Base-by-base conservation (phyloP, 495 filamentous ascomycete species). In the Thermothielavioides terrestris region DNA sequence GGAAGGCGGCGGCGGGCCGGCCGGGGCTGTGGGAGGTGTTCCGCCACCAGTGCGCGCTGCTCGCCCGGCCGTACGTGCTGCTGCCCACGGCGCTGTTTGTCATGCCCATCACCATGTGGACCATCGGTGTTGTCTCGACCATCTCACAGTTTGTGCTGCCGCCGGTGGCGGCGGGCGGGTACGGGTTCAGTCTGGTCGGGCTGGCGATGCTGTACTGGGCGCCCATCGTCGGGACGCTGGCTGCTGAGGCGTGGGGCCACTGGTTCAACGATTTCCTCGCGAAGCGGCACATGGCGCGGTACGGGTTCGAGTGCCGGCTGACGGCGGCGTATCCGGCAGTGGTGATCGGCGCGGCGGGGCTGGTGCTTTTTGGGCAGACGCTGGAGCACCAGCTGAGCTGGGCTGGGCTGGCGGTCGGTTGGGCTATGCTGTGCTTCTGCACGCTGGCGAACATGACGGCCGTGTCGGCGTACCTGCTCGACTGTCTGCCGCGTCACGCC, bases 241-340 rank as follows among this genome's bases (percentile, higher is more conserved):
- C 61, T 17, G 64, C 61, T 14, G 67, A 70, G 52, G 8, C 60
- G 22, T 70, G 56, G 55, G 67, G 67, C 39, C 67, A 68, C 43
- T 68, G 54, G 50, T 67, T 69, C 63, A 68, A 70, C 38, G 67
- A 70, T 46, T 68, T 63, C 50, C 57, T 70, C 7, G 52, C 46
- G 22, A 40, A 40, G 2, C 14, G 39, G 45, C 23, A 54, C 46
- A 69, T 76, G 2, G 70, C 65, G 43, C 60, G 53, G 42, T 60
- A 75, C 3, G 60, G 73, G 10, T 61, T 79, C 1, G 80, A 83
- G 61, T 76, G 77, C 71, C 60, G 80, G 30, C 54, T 82, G 20
- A 81, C 75, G 77, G 51, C 80, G 25, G 66, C 66, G 12, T 81
- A 80, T 57, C 77, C 76, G 9, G 73, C 76, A n/a, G 66, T 69